A percentile compares a stretch with the other conserved stretches of the same genome.
phyloP scores from a whole-genome alignment of 2,329 filamentous ascomycete species.

The Huntiella abstrusa region DNA sequence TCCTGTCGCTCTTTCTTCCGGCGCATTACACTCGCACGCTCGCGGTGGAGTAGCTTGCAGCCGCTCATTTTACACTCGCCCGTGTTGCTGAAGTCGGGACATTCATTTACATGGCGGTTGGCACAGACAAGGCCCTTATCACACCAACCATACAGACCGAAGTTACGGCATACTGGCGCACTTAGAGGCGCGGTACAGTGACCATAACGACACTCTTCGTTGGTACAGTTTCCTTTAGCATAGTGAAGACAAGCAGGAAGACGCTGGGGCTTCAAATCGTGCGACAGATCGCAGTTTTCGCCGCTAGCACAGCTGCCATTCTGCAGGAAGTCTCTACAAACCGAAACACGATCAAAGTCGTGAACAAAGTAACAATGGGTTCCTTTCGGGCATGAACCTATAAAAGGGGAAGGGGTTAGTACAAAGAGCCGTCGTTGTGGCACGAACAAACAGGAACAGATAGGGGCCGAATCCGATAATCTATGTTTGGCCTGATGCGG shows the following conservation, averaged over 20 bases:
- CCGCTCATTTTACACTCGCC: constrained; percentile 64
- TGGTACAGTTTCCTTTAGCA: constrained; percentile 75
- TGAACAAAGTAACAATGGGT: constrained; percentile 64
- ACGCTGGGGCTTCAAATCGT: constrained; percentile 66
- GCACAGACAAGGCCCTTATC: constrained; percentile 59
- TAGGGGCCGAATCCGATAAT: background rate
- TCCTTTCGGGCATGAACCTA: constrained; percentile 75
- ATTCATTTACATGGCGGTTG: constrained; percentile 79
- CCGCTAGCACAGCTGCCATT: constrained; percentile 62
- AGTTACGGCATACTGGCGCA: constrained; percentile 65
- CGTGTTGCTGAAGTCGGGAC: constrained; percentile 85
- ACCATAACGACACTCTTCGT: constrained; percentile 67
- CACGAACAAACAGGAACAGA: background rate
- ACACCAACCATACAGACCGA: constrained; percentile 79
- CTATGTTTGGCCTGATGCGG: background rate
- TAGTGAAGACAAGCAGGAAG: constrained; percentile 81
- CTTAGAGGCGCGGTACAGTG: constrained; percentile 62
- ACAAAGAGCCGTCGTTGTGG: background rate
- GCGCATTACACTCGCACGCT: constrained; percentile 64
- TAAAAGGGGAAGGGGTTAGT: constrained; percentile 24
- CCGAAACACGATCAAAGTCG: constrained; percentile 68
- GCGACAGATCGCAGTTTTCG: constrained; percentile 73
- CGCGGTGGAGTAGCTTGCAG: constrained; percentile 74
- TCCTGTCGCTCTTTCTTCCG: constrained; percentile 33
- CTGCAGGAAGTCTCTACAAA: constrained; percentile 74